Conservation (phyloP, 441 rosid species). For the Hypseocharis bilobata region DNA sequence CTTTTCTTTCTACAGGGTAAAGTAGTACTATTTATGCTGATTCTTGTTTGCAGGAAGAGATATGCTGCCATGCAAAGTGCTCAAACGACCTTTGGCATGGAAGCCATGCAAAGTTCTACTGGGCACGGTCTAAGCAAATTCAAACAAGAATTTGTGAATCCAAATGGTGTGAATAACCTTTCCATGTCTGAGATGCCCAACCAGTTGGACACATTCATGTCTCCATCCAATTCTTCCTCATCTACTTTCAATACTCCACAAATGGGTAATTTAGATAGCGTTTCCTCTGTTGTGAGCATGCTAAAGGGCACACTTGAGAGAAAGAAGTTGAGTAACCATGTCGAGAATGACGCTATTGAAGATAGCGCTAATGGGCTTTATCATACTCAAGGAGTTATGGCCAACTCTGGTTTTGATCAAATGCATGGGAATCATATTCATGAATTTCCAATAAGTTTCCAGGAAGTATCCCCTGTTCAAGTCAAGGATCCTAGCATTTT, state of each 20-base stretch:
- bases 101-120: conserved; percentile 28
- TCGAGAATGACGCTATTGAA: conserved; percentile 31
- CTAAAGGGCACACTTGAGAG: conserved; percentile 55
- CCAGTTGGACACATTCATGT: conserved; percentile 35
- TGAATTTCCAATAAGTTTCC: conserved; percentile 26
- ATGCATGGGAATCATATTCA: conserved; percentile 27
- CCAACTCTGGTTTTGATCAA: conserved; percentile 24
- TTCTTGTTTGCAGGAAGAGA: conserved; percentile 38
- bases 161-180: conserved; percentile 28
- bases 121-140: conserved; percentile 25
- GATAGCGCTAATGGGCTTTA: conserved; percentile 31
- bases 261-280: conserved; percentile 32
- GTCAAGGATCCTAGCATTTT: conserved; percentile 21
- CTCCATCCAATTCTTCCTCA: conserved; percentile 47
- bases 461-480: conserved; percentile 29
- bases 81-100: conserved; percentile 32
- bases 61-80: conserved; percentile 58
- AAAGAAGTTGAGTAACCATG: conserved; percentile 40
- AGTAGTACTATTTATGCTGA: neutral
- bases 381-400: conserved; percentile 28
- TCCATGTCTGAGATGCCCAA: conserved; percentile 32
- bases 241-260: conserved; percentile 35
- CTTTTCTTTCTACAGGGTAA: neutral
- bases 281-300: conserved; percentile 61
- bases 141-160: conserved; percentile 34